phyloP scores from a whole-genome alignment of 1,284 basidiomycete genomes.

The Exsudoporus floridanus region DNA sequence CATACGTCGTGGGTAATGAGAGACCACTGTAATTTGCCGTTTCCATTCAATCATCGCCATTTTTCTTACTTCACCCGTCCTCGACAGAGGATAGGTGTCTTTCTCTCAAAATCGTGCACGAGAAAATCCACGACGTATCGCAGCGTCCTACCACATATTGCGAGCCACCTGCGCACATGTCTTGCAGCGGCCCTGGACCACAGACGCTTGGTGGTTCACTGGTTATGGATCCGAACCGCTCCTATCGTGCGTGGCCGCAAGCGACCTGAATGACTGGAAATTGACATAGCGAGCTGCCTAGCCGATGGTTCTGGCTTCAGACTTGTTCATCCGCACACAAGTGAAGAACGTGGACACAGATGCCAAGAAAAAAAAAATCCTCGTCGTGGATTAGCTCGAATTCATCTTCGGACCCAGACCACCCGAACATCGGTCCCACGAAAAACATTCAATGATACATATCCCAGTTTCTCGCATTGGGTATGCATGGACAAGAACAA shows the following conservation, averaged over 20 bases:
- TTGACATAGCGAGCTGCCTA: background rate
- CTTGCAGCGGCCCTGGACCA: background rate
- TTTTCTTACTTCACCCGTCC: background rate
- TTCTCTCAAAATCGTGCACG: background rate
- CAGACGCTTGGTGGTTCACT: background rate
- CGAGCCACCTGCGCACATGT: background rate
- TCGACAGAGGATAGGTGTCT: background rate
- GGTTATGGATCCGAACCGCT: background rate
- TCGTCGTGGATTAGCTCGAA: slow-evolving; percentile 10
- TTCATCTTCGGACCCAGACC: slow-evolving; percentile 1
- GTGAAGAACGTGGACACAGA: background rate
- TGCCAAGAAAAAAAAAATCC: slow-evolving; percentile 5
- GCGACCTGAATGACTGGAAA: background rate
- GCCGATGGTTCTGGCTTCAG: background rate
- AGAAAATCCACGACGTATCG: background rate
- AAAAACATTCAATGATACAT: slow-evolving; percentile 1
- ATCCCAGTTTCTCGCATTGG: slow-evolving; percentile 18
- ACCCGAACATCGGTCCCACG: background rate
- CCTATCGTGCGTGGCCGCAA: background rate
- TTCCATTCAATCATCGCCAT: background rate
- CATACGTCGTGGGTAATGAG: background rate
- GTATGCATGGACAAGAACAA: slow-evolving; percentile 6
- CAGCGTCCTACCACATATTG: too few relatives aligned
- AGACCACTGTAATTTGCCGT: background rate
- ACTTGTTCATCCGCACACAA: background rate